Conservation (phyloP, 1,139 yeast species). For the Scheffersomyces titani region DNA sequence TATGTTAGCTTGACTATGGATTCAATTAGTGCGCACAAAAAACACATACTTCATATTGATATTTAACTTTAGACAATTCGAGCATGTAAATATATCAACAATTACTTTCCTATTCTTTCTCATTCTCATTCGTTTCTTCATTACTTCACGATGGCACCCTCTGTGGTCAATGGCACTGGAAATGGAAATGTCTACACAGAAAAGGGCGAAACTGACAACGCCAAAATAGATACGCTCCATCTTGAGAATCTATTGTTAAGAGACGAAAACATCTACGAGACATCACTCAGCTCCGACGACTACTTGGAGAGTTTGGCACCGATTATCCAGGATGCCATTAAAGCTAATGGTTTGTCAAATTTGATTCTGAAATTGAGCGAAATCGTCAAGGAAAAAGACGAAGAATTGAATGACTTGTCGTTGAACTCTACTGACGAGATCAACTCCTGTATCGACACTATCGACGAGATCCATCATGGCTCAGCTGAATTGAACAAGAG, state of each 20-base stretch:
- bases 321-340: conserved; percentile 68
- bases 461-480: conserved; percentile 55
- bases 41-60: background rate
- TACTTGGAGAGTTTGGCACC: conserved; percentile 82
- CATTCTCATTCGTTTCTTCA: background rate
- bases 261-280: conserved; percentile 49
- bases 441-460: conserved; percentile 54
- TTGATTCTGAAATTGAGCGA: conserved; percentile 57
- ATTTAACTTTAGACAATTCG: background rate
- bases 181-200: conserved; percentile 2
- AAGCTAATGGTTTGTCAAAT: conserved; percentile 54
- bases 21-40: background rate
- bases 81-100: background rate
- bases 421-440: conserved; percentile 62
- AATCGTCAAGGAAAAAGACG: conserved; percentile 61
- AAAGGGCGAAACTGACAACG: conserved; percentile 3
- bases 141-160: conserved; percentile 10
- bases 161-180: conserved; percentile 6
- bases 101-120: background rate
- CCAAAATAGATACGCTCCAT: conserved; percentile 31
- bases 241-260: conserved; percentile 43
- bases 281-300: conserved; percentile 62
- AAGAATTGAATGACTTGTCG: conserved; percentile 63
- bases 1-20: background rate
- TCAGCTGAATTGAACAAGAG: conserved; percentile 57